Conservation (phyloP, 2,329 filamentous ascomycete species). For the Sporothrix brasiliensis region DNA sequence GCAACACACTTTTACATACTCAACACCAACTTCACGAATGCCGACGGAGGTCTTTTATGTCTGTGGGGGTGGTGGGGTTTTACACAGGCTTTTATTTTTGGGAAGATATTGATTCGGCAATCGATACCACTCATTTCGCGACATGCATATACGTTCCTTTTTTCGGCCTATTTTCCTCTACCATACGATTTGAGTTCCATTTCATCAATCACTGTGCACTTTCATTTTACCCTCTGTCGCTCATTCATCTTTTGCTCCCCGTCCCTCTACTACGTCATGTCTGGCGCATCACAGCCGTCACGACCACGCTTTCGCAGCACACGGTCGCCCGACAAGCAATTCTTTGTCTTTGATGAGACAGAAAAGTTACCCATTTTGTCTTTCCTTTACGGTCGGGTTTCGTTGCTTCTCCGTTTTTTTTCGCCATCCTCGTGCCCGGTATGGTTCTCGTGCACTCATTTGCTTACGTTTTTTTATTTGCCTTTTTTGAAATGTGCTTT, state of each 20-base stretch:
- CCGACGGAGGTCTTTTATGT: neutral
- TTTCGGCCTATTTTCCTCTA: neutral
- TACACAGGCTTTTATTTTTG: neutral
- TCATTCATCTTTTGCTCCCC: neutral
- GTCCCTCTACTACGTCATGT: neutral
- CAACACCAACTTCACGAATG: conserved; percentile 5
- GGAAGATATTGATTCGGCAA: neutral
- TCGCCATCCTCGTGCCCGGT: no score
- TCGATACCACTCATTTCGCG: conserved; percentile 25
- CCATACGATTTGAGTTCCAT: neutral
- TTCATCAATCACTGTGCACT: neutral
- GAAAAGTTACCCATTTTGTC: neutral
- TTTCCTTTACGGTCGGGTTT: no score
- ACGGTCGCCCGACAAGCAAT: neutral
- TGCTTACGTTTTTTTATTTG: neutral
- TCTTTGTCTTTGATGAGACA: neutral
- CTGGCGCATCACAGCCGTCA: neutral
- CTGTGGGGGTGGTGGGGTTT: neutral
- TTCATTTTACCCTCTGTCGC: neutral
- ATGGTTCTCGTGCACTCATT: neutral
- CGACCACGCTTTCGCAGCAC: neutral
- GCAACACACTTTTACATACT: conserved; percentile 8
- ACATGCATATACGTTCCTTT: conserved; percentile 11
- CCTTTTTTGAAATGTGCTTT: neutral
- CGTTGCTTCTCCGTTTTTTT: neutral